Evolutionary conservation across 371 early-diverging fungal genomes (phyloP).

Genomic region (Dichotomocladium elegans): DNA sequence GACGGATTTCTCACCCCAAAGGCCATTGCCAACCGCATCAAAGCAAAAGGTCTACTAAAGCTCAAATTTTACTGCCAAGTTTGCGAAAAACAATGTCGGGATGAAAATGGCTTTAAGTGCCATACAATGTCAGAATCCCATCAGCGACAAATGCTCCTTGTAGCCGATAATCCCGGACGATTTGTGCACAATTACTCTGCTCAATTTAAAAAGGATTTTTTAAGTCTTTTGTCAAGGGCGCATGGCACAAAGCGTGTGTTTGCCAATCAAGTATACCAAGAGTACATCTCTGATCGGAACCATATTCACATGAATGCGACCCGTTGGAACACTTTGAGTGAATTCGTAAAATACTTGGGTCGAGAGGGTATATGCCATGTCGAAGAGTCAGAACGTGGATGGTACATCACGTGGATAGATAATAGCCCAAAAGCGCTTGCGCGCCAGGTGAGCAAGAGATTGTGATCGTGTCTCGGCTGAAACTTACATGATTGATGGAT

Average conservation of each 20-base stretch:
- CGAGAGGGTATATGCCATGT: slow-evolving; percentile 79
- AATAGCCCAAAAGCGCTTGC: slow-evolving; percentile 83
- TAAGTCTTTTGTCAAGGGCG: slow-evolving; percentile 68
- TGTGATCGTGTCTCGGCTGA: neutral
- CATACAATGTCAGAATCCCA: slow-evolving; percentile 91
- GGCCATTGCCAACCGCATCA: slow-evolving; percentile 81
- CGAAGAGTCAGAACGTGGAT: slow-evolving; percentile 90
- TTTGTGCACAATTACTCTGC: slow-evolving; percentile 68
- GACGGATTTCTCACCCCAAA: slow-evolving; percentile 78
- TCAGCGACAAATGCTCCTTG: slow-evolving; percentile 88
- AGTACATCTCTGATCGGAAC: slow-evolving; percentile 84
- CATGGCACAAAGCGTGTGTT: slow-evolving; percentile 84
- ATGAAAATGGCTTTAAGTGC: slow-evolving; percentile 97
- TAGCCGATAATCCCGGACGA: slow-evolving; percentile 77
- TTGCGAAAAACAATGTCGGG: slow-evolving; percentile 90
- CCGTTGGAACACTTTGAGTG: slow-evolving; percentile 82
- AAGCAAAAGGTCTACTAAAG: slow-evolving; percentile 92
- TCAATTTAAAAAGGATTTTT: slow-evolving; percentile 70
- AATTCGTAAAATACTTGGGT: slow-evolving; percentile 84
- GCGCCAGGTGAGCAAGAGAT: slow-evolving; percentile 40
- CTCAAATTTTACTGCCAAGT: slow-evolving; percentile 94
- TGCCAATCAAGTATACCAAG: slow-evolving; percentile 94
- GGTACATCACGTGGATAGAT: slow-evolving; percentile 91
- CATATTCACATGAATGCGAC: slow-evolving; percentile 98
- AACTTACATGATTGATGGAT: neutral